These are phyloP conservation scores for Myxozyma melibiosi DNA, from an alignment of 805 yeast species.

Conservation along the genomic window DNA sequence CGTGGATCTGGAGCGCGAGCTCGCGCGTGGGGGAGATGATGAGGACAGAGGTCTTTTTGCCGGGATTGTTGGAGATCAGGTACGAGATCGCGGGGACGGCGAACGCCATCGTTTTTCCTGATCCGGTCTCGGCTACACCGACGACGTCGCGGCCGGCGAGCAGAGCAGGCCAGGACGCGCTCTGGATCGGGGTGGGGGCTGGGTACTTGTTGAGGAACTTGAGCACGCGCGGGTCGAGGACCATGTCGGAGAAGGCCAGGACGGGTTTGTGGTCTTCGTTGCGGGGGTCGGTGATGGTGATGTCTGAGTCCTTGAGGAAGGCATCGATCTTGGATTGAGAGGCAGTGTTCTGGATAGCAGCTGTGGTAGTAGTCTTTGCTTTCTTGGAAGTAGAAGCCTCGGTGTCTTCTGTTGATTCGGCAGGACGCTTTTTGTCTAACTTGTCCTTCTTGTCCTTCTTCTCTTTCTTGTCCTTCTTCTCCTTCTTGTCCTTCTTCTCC, in stretches of 20 bases:
- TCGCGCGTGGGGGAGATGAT: slow-evolving; percentile 97
- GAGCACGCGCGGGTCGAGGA: slow-evolving; percentile 57
- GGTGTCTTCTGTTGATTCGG: slow-evolving; percentile 39
- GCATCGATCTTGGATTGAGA: slow-evolving; percentile 60
- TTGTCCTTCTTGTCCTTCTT: slow-evolving; percentile 35
- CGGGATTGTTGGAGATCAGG: slow-evolving; percentile 47
- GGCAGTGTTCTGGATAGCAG: slow-evolving; percentile 44
- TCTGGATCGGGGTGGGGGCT: slow-evolving; percentile 94
- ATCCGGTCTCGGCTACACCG: slow-evolving; percentile 98
- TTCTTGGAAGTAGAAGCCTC: slow-evolving; percentile 4
- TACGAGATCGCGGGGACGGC: slow-evolving; percentile 95
- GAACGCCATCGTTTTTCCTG: slow-evolving; percentile 96
- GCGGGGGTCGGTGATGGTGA: slow-evolving; percentile 72
- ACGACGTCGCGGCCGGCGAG: slow-evolving; percentile 79
- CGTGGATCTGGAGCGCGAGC: slow-evolving; percentile 90
- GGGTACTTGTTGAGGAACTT: slow-evolving; percentile 70
- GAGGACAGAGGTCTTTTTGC: slow-evolving; percentile 64
- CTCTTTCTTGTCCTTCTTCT: slow-evolving; percentile 30
- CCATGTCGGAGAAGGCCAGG: slow-evolving; percentile 64
- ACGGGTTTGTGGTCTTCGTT: slow-evolving; percentile 60
- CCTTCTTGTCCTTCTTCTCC: slow-evolving; percentile 40
- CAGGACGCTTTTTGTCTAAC: slow-evolving; percentile 37
- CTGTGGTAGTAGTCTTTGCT: slow-evolving; percentile 1
- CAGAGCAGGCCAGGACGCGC: slow-evolving; percentile 91
- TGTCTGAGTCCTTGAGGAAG: slow-evolving; percentile 72